Evolutionary conservation across 306 rosid species (phyloP).

Genomic region (Herpetospermum pedunculosum): DNA sequence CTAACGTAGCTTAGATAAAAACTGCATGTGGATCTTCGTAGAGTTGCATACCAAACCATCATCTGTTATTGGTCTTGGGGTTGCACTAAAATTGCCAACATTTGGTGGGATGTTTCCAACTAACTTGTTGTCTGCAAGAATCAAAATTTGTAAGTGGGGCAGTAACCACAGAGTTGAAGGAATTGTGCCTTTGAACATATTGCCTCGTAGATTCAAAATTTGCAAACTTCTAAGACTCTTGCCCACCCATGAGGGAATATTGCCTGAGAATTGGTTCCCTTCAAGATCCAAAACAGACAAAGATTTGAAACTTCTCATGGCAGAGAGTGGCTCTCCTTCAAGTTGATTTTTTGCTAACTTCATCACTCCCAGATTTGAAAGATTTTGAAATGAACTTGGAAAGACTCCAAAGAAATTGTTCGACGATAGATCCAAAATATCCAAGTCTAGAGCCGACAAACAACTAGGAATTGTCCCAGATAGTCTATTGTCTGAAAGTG

Average conservation of each 20-base stretch:
- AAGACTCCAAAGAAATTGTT: conserved; percentile 6
- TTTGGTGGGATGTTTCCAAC: not conserved
- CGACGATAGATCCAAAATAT: not conserved
- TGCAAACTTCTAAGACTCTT: not conserved
- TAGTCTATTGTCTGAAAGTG: not conserved
- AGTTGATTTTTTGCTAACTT: not conserved
- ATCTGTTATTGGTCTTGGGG: not conserved
- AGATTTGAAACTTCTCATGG: not conserved
- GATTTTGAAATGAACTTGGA: not conserved
- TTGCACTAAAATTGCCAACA: not conserved
- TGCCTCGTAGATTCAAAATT: not conserved
- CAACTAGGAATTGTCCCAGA: not conserved
- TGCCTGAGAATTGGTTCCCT: not conserved
- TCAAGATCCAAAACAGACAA: not conserved
- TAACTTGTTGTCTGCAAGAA: not conserved
- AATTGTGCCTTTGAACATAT: not conserved
- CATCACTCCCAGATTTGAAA: not conserved
- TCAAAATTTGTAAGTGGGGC: conserved; percentile 1
- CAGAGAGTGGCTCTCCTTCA: not conserved
- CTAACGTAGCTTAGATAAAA: not conserved
- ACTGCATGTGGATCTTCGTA: not conserved
- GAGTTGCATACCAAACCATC: not conserved
- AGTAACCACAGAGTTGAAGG: not conserved
- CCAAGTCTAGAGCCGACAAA: not conserved
- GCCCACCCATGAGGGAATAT: conserved; percentile 2